A percentile compares a stretch with the other conserved stretches of the same genome.
Conservation (phyloP, 495 filamentous ascomycete genomes). For the Glarea lozoyensis region DNA sequence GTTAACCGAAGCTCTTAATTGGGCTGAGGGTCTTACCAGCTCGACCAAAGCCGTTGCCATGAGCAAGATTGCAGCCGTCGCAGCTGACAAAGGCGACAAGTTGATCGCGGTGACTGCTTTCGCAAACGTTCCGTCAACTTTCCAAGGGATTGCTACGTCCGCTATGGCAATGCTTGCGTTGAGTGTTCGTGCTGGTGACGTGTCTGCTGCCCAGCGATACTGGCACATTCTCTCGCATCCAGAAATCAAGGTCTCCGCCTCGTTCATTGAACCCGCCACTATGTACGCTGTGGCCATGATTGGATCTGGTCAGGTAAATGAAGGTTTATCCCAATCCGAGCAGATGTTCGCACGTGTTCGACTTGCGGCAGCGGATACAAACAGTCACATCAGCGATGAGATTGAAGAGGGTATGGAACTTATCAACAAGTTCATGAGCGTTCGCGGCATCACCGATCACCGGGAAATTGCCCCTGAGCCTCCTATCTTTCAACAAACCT, state of each 20-base stretch:
- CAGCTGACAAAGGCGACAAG: constrained; percentile 73
- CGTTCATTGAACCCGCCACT: constrained; percentile 75
- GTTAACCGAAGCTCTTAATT: constrained; percentile 56
- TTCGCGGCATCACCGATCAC: constrained; percentile 35
- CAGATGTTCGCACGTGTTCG: constrained; percentile 77
- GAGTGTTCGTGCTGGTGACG: constrained; percentile 69
- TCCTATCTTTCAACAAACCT: constrained; percentile 28
- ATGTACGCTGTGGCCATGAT: constrained; percentile 82
- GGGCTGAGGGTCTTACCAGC: constrained; percentile 44
- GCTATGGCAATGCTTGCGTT: constrained; percentile 82
- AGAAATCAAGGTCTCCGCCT: constrained; percentile 43
- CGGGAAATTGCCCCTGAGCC: constrained; percentile 27
- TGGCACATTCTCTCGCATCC: constrained; percentile 62
- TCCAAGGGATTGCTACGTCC: constrained; percentile 44
- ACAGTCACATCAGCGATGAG: constrained; percentile 56
- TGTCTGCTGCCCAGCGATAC: constrained; percentile 63
- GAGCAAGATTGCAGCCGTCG: constrained; percentile 39
- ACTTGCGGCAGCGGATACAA: constrained; percentile 33
- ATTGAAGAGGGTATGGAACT: constrained; percentile 84
- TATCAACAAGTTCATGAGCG: constrained; percentile 67
- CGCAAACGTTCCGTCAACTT: constrained; percentile 38
- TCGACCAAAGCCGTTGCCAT: constrained; percentile 27
- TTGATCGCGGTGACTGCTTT: constrained; percentile 63
- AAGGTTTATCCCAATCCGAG: constrained; percentile 66
- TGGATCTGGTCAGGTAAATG: constrained; percentile 66